Base-by-base conservation (phyloP, 2,329 filamentous ascomycete species). In the Phaeosphaeria sp. region DNA sequence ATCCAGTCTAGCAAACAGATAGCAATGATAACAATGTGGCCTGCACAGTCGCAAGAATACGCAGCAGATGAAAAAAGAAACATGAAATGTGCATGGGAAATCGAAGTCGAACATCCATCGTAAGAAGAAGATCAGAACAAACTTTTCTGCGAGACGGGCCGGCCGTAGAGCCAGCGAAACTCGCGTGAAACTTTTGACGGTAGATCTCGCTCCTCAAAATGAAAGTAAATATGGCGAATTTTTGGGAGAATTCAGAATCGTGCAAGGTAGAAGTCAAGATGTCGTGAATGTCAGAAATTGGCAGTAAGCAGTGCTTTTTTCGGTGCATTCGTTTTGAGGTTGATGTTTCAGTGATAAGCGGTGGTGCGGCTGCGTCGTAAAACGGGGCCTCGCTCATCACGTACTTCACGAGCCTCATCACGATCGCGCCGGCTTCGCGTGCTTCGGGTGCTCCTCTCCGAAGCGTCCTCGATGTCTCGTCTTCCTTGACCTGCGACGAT, bases 1-100 rank as follows among this genome's bases (percentile, higher is more conserved):
- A 66, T 67, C 69, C 61, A 40, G 59, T 76, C 73, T 76, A 75
- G 64, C 69, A 75, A 76, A 68, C 62, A 66, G 73, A 66, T 59
- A 65, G 65, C 57, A 72, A 67, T 61, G 65, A 74, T 66, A 74
- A 66, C 60, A 66, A 67, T 60, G 73, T 76, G 72, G 64, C 71
- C 71, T 68, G 71, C 71, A 73, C 66, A 68, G 66, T 68, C 64
- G 65, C 66, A 56, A 57, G 56, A 30, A 45, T 69, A 67, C 66
- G 62, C 64, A 64, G 63, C 63, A 68, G 71, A 57, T 61, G 66
- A 69, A 62, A 56, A 63, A 65, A 67, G 53, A 60, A 25, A 50
- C 20, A 36, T 49, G 8, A 62, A 64, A 58, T 50, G 58, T 51
- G 63, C 56, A 63, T 55, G 61, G 63, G 64, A 56, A 71, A 68